Base-by-base conservation (phyloP, 345 rosid genomes). In the Schrenkiella parvula region DNA sequence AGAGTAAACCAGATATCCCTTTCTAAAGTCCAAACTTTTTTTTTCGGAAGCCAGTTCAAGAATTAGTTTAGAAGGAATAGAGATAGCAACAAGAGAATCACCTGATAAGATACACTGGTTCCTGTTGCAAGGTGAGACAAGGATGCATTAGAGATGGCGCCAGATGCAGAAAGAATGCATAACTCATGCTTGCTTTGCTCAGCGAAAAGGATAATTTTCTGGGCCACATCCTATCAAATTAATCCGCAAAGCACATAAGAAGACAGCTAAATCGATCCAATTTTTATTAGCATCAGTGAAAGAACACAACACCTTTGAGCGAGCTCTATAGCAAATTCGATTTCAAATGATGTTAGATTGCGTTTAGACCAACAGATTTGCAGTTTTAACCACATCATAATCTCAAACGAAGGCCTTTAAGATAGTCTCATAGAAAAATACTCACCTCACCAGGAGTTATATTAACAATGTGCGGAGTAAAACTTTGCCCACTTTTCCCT, bases 81-180 rank as follows among this genome's bases (percentile, higher is more conserved):
- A n/a, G 67, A 64, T 39, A 64, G 67, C 15, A 64, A 29, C 39
- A 64, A 76, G 51, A 62, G 48, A 54, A 58, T 42, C 80, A 91
- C 99, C 97, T 89, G 90, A 60, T 87, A 95, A 25, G 93, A 80
- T 61, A 87, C 84, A 77, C 53, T 87, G 74, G 91, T 91, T 52
- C 96, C 97, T 48, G 98, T 84, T 51, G 87, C 91, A 34, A 88
- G 87, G 80, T 95, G 96, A 67, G 87, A 83, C 60, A 95, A 87
- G 46, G 95, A 82, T 64, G 85, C 97, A 70, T 79, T 88, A 57
- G 91, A 86, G 68, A 95, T 82, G 52, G 93, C 55, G 74, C 99
- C 96, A 58, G 91, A 87, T 47, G 96, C 99, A 76, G 99, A 95
- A 34, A 95, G 78, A 65, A 95, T 70, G 66, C 97, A 95, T 62